Base-by-base conservation (phyloP, 2,329 filamentous ascomycete genomes). In the Diaporthe helianthi region DNA sequence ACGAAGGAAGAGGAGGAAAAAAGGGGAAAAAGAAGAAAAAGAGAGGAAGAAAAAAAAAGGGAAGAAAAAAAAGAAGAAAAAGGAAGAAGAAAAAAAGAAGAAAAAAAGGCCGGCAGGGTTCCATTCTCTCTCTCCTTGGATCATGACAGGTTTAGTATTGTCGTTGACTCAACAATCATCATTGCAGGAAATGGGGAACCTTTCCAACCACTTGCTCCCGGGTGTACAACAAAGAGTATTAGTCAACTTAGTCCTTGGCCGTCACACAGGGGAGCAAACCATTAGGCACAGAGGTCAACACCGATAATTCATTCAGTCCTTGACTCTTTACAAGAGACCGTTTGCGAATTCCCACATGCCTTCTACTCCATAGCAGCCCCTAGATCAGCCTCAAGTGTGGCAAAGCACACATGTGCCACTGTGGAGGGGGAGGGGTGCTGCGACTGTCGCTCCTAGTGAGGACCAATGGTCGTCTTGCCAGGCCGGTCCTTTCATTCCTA, bases 311-410 rank as follows among this genome's bases (percentile, higher is more conserved):
- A 53, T 10, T 5, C 4, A 41, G 12, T 22, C 26, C 26, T 9
- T 3, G 24, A 3, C 44, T 38, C 41, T 33, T 64, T 31, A 51
- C 55, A 58, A 58, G 65, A 46, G 53, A 68, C 33, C 49, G 55
- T 29, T 46, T 52, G n/a, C 44, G 41, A 46, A 51, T 52, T 68
- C 64, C 44, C 69, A 41, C 26, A 38, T 67, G 65, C 44, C 44
- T 52, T 65, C 65, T 70, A 68, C 44, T 70, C 44, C 44, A 19
- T 41, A 69, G 51, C 49, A 53, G 12, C 26, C 47, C 36, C 36
- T 41, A 46, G 26, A 53, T 31, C 49, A 68, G 22, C 31, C 44
- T n/a, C 24, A 44, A n/a, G n/a, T 55, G 51, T 38, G 47, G 46
- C 24, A 36, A 17, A 44, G 68, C 38, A 19, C 31, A 38, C 26